Percentiles rank a stretch among this genome's conserved stretches.
Evolutionary conservation across 176 grass and related monocot species (phyloP).

Genomic region (Rhynchospora tenuis): DNA sequence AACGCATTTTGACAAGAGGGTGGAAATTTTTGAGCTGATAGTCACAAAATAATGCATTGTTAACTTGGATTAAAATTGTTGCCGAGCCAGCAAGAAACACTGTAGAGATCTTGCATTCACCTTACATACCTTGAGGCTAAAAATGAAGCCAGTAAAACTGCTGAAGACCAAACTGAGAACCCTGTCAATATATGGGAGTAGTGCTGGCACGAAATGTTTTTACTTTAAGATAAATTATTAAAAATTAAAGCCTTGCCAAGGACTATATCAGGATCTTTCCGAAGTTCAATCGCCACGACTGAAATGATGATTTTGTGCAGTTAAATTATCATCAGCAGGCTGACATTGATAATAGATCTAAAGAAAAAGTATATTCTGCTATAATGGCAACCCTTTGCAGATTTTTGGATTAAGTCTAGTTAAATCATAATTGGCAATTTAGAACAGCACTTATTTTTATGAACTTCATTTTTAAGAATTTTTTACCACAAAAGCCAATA

Average conservation of each 20-base stretch:
- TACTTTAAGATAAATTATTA: neutral
- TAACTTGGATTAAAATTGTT: neutral
- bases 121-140: neutral
- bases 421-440: neutral
- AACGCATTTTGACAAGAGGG: neutral
- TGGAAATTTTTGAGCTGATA: neutral
- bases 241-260: neutral
- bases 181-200: neutral
- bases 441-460: neutral
- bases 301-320: neutral
- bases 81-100: neutral
- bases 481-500: neutral
- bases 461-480: neutral
- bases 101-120: neutral
- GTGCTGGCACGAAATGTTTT: neutral
- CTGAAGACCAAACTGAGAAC: neutral
- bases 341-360: neutral
- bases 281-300: neutral
- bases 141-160: neutral
- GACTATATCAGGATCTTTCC: neutral
- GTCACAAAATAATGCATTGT: neutral
- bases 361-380: neutral
- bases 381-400: neutral
- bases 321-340: neutral
- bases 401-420: neutral